These are phyloP conservation scores for Gaeumannomyces sp. DNA, from an alignment of 2,329 filamentous ascomycete genomes.

Conservation along the genomic window DNA sequence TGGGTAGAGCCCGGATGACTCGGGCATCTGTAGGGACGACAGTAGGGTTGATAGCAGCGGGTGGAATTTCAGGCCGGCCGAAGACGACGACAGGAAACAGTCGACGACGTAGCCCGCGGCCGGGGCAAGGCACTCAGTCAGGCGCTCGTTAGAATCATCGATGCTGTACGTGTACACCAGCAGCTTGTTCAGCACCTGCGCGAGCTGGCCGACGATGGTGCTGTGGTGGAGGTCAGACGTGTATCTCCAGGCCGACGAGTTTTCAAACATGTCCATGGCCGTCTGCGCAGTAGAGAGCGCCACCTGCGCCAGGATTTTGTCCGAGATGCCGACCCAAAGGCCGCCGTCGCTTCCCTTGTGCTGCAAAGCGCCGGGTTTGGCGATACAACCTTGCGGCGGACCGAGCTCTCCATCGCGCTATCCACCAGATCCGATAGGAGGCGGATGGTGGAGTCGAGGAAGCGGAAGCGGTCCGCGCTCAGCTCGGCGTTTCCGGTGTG, in stretches of 20 bases:
- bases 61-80: constrained; percentile 67
- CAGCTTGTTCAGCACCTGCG: constrained; percentile 64
- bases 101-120: constrained; percentile 72
- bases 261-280: constrained; percentile 79
- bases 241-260: constrained; percentile 81
- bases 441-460: constrained; percentile 66
- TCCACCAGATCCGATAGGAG: constrained; percentile 72
- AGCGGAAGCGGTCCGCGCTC: constrained; percentile 66
- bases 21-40: constrained; percentile 50
- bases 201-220: constrained; percentile 61
- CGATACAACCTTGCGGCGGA: constrained; percentile 51
- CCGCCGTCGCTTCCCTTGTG: constrained; percentile 31
- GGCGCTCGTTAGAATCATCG: constrained; percentile 45
- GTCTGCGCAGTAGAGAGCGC: constrained; percentile 67
- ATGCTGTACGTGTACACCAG: constrained; percentile 69
- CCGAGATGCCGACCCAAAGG: constrained; percentile 66
- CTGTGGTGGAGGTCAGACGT: constrained; percentile 60
- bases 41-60: constrained; percentile 68
- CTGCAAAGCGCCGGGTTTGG: constrained; percentile 6
- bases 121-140: constrained; percentile 52
- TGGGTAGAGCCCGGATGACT: constrained; percentile 55
- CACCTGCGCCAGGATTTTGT: constrained; percentile 68
- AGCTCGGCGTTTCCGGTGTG: constrained; percentile 75
- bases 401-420: constrained; percentile 64
- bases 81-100: constrained; percentile 65